Base-by-base conservation (phyloP, 352 stramenopile species). In the Elongisporangium undulatum region DNA sequence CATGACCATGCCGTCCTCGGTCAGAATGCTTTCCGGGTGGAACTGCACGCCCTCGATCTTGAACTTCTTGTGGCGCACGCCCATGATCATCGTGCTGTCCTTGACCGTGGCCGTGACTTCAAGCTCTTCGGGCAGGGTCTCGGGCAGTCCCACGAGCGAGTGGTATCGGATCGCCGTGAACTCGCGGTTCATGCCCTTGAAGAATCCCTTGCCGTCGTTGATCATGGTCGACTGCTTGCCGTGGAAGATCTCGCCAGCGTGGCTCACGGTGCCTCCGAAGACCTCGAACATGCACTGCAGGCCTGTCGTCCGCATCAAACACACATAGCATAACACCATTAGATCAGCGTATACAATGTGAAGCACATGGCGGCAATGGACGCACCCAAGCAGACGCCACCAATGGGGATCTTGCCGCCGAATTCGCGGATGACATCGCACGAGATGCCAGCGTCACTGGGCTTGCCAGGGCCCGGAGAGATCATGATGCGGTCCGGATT, bases 31-130 rank as follows among this genome's bases (percentile, higher is more conserved):
- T 59, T 96, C 87, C 0, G 87, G 87, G 71, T 96, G 87, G 68
- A 96, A 96, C 67, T 96, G 87, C 62, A 92, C 89, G 57, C 85
- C 87, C 63, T 96, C 85, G 50, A 96, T 74, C 62, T 91, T 89
- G 69, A 80, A 82, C 75, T 85, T 76, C 61, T 90, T 93, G 79
- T 96, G 87, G 34, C 87, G 81, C 56, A 96, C 83, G 49, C 85
- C 87, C 84, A 95, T 94, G 70, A 96, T 96, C 80, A 96, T 95
- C 61, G 87, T 64, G 34, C 79, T 90, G 51, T 72, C 85, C 65
- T 91, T 90, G 41, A 93, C 72, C 53, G 84, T 92, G 21, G 84
- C 80, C 34, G 86, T 94, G n/a, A 94, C 84, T 49, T 92, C 74
- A 29, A 94, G 73, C 39, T 77, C 79, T 6, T 82, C 74, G 0